phyloP scores from a whole-genome alignment of 352 stramenopile genomes.

The Thalassiosira hispida region DNA sequence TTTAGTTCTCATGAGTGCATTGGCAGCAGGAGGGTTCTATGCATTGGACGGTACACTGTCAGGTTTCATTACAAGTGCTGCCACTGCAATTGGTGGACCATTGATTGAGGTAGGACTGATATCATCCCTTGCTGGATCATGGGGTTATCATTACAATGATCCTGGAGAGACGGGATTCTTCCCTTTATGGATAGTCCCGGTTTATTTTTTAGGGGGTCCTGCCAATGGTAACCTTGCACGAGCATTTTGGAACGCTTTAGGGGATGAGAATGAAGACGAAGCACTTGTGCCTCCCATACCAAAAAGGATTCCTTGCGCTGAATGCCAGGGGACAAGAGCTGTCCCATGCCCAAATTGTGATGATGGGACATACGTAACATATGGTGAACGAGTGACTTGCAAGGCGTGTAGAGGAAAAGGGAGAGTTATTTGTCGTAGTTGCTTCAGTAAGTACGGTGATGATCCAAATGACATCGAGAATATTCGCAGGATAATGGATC shows the following conservation, averaged over 20 bases:
- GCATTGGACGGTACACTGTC: constrained; percentile 68
- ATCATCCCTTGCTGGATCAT: constrained; percentile 39
- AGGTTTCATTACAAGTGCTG: constrained; percentile 67
- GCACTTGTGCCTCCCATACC: background rate
- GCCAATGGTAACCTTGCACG: constrained; percentile 82
- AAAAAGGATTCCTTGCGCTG: constrained; percentile 21
- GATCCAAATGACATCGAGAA: constrained; percentile 76
- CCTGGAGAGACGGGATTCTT: constrained; percentile 79
- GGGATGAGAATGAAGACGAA: constrained; percentile 20
- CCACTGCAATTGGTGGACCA: constrained; percentile 80
- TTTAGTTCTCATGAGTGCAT: constrained; percentile 71
- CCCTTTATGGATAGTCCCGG: constrained; percentile 80
- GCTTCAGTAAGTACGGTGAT: constrained; percentile 73
- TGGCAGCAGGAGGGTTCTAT: constrained; percentile 69
- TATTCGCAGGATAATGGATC: constrained; percentile 73
- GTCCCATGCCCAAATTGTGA: constrained; percentile 80
- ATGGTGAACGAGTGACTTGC: constrained; percentile 61
- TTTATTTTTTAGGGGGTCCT: constrained; percentile 84
- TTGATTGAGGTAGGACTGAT: constrained; percentile 82
- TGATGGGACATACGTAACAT: constrained; percentile 71
- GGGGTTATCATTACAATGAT: constrained; percentile 82
- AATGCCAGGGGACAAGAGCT: constrained; percentile 62
- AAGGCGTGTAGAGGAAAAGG: constrained; percentile 70
- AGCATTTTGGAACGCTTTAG: constrained; percentile 71
- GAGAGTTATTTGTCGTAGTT: constrained; percentile 74